phyloP scores from a whole-genome alignment of 2,329 filamentous ascomycete species.

The Fusarium piperis region DNA sequence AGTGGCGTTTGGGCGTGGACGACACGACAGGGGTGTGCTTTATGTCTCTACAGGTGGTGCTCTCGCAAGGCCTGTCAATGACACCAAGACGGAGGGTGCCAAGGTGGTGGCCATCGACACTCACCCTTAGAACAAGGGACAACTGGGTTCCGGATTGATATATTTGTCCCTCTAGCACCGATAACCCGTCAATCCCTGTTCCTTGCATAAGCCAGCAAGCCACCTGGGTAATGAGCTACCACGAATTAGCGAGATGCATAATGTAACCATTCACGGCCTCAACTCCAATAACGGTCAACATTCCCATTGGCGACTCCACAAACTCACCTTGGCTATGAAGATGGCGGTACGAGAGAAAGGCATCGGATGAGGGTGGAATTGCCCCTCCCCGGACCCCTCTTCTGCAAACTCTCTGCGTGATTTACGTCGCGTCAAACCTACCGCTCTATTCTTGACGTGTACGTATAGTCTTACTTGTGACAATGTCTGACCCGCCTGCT shows the following conservation, averaged over 20 bases:
- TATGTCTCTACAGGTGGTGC: slow-evolving; percentile 31
- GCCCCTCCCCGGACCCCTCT: not conserved
- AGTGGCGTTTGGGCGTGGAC: slow-evolving; percentile 27
- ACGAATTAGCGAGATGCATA: not conserved
- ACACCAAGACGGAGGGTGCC: slow-evolving; percentile 27
- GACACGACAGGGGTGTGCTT: slow-evolving; percentile 9
- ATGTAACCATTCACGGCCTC: not conserved
- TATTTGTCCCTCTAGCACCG: not conserved
- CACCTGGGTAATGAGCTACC: not conserved
- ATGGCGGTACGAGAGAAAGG: not conserved
- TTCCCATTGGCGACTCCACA: not conserved
- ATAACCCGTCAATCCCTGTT: not conserved
- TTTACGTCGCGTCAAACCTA: not conserved
- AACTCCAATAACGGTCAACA: not conserved
- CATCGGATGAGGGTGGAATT: not conserved
- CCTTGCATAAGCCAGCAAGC: not conserved
- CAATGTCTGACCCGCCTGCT: slow-evolving; percentile 16
- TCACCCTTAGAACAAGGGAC: not conserved
- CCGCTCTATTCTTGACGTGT: not conserved
- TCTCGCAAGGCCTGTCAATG: slow-evolving; percentile 23
- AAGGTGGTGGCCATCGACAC: slow-evolving; percentile 32
- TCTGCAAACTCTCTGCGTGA: not conserved
- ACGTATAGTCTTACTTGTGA: not conserved
- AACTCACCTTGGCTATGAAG: not conserved
- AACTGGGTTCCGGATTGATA: not conserved